Conservation (phyloP, 108 stramenopile genomes). For the Nitzschia sp. region DNA sequence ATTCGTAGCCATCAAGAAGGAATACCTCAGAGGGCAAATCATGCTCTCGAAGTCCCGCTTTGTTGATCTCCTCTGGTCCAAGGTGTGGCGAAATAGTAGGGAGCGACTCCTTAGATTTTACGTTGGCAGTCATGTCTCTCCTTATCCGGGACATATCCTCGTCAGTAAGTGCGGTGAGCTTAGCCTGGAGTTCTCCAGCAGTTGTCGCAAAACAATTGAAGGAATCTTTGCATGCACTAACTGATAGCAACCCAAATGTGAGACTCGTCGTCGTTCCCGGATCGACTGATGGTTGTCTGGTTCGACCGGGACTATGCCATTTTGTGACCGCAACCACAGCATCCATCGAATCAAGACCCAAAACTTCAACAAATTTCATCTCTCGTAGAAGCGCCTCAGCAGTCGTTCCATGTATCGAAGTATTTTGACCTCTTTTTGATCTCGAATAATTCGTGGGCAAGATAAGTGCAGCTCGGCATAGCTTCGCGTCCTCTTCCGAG, state of each 20-base stretch:
- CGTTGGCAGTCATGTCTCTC: neutral
- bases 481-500: slow-evolving; percentile 54
- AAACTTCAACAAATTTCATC: slow-evolving; percentile 61
- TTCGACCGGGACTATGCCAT: neutral
- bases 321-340: slow-evolving; percentile 32
- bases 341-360: slow-evolving; percentile 65
- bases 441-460: neutral
- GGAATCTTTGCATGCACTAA: slow-evolving; percentile 77
- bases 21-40: slow-evolving; percentile 9
- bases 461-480: slow-evolving; percentile 38
- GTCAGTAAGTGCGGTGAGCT: slow-evolving; percentile 49
- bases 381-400: slow-evolving; percentile 50
- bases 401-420: slow-evolving; percentile 14
- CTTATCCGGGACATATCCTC: slow-evolving; percentile 36
- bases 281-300: slow-evolving; percentile 22
- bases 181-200: slow-evolving; percentile 60
- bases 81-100: neutral
- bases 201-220: slow-evolving; percentile 67
- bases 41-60: neutral
- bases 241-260: slow-evolving; percentile 50
- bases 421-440: neutral
- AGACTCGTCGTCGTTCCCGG: slow-evolving; percentile 40
- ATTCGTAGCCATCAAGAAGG: slow-evolving; percentile 70
- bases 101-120: neutral
- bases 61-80: neutral